A percentile compares a stretch with the other conserved stretches of the same genome.
These are phyloP conservation scores for Penicillium angulare DNA, from an alignment of 495 filamentous ascomycete species.

Conservation along the genomic window DNA sequence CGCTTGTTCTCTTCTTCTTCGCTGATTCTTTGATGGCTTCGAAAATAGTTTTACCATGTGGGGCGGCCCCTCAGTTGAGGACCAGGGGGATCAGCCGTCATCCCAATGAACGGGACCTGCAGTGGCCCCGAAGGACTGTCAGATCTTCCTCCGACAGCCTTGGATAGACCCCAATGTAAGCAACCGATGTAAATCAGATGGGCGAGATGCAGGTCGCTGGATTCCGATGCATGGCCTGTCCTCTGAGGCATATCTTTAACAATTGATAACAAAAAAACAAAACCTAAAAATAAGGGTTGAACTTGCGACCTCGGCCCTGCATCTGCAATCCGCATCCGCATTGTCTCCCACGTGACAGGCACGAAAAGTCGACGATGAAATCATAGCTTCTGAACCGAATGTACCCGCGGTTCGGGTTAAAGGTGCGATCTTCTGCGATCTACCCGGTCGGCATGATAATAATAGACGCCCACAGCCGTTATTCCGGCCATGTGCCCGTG, in stretches of 20 bases:
- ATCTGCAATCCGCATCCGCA: too few relatives aligned
- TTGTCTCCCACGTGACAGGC: background rate
- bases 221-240: too few relatives aligned
- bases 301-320: background rate
- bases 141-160: too few relatives aligned
- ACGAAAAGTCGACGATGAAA: background rate
- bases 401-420: slow-evolving; percentile 1
- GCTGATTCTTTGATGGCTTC: background rate
- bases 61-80: background rate
- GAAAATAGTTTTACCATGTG: background rate
- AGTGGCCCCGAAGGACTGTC: background rate
- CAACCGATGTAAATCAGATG: background rate
- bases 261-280: too few relatives aligned
- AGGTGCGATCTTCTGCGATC: background rate
- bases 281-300: background rate
- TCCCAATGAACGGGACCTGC: background rate
- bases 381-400: slow-evolving; percentile 1
- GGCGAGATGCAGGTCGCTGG: too few relatives aligned
- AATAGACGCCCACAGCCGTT: background rate
- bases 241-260: too few relatives aligned
- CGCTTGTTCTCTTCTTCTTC: too few relatives aligned
- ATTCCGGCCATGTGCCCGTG: background rate
- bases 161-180: background rate
- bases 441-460: background rate
- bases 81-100: background rate